Evolutionary conservation across 257 asterid genomes (phyloP).

Genomic region (Asclepias syriaca): DNA sequence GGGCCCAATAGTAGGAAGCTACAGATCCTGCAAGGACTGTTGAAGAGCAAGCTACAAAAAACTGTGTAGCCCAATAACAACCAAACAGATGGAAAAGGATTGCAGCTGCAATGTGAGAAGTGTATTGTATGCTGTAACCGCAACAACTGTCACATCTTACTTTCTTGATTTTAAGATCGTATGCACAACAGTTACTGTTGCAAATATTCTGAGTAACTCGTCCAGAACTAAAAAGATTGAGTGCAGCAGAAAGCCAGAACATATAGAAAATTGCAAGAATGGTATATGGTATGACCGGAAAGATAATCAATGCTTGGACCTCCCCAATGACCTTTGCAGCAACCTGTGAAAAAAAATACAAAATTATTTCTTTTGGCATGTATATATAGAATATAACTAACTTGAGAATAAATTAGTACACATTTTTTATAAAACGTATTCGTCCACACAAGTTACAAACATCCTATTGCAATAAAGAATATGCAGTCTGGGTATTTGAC

Average conservation of each 20-base stretch:
- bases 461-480: conserved; percentile 4
- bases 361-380: too few relatives aligned
- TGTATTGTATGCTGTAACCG: conserved; percentile 71
- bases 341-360: too few relatives aligned
- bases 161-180: conserved; percentile 68
- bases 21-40: conserved; percentile 93
- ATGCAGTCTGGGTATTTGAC: conserved; percentile 12
- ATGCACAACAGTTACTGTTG: conserved; percentile 84
- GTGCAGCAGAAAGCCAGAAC: conserved; percentile 95
- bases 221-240: conserved; percentile 92
- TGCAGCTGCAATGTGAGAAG: conserved; percentile 75
- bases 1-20: conserved; percentile 95
- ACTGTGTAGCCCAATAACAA: conserved; percentile 92
- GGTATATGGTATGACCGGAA: conserved; percentile 78
- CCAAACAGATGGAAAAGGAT: conserved; percentile 91
- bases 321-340: conserved; percentile 99
- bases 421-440: neutral
- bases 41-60: conserved; percentile 69
- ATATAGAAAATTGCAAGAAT: conserved; percentile 73
- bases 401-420: neutral
- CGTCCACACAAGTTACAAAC: neutral
- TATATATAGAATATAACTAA: neutral
- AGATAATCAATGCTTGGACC: conserved; percentile 79
- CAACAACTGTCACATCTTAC: conserved; percentile 90
- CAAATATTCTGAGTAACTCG: conserved; percentile 70